phyloP scores from a whole-genome alignment of 2,329 filamentous ascomycete species.

The Pseudocercospora pini-densiflorae region DNA sequence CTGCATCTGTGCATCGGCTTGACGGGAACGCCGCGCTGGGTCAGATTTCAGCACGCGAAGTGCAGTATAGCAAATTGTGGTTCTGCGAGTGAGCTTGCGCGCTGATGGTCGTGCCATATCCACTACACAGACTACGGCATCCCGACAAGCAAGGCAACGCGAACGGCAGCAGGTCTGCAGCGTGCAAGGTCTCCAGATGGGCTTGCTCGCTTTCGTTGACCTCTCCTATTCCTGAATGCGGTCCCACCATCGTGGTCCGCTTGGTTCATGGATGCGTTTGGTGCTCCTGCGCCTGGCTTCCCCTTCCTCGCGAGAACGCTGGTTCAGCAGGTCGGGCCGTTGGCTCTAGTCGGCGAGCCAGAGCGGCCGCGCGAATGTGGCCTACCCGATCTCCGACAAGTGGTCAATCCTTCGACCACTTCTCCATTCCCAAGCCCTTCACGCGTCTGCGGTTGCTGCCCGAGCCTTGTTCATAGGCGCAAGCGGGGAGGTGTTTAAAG shows the following conservation, averaged over 20 bases:
- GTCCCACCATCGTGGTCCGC: not conserved
- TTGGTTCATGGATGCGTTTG: conserved; percentile 2
- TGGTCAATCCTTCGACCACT: too few relatives aligned
- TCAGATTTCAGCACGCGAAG: conserved; percentile 3
- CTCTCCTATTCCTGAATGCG: not conserved
- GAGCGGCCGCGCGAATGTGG: not conserved
- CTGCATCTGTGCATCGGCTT: not conserved
- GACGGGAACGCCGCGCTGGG: not conserved
- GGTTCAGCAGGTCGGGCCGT: not conserved
- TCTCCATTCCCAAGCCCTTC: too few relatives aligned
- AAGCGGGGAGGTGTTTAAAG: too few relatives aligned
- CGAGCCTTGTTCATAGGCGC: conserved; percentile 3
- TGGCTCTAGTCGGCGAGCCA: not conserved
- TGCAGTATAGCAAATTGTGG: not conserved
- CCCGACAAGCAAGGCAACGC: not conserved
- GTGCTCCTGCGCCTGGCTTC: not conserved
- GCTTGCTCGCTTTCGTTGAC: not conserved
- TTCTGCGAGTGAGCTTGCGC: not conserved
- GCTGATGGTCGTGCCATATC: not conserved
- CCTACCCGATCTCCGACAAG: not conserved
- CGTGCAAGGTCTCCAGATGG: not conserved
- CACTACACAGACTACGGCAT: not conserved
- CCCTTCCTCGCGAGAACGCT: not conserved
- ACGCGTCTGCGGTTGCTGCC: not conserved
- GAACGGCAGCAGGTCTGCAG: not conserved